Evolutionary conservation across 257 asterid genomes (phyloP), one percentile per base, ranked within the genome.

Genomic region (Voacanga thouarsii): DNA sequence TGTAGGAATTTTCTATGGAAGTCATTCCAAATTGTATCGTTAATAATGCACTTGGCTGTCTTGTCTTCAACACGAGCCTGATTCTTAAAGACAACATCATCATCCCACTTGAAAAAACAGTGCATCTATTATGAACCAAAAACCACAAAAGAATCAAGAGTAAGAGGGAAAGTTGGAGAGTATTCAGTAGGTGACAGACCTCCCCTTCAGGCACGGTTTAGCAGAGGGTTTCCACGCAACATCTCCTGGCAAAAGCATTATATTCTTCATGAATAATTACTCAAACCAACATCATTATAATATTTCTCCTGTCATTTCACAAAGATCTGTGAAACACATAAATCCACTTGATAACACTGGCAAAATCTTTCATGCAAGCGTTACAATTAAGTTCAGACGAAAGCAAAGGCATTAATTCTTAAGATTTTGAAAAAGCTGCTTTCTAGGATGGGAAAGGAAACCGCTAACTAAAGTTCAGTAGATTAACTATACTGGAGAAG

Each of bases 11-110:
- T 80, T 18, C 83, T n/a, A 26, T 90, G 99, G 68, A 93, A 95
- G 85, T 95, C 98, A 79, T 69, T 95, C 70, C 98, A 87, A 85
- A 95, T 93, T 60, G 99, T 95, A 86, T 95, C 98, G 50, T 93
- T 95, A 78, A 93, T 95, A 74, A 95, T 93, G 74, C 97, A 92
- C 87, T 93, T 95, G 1, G 92, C 78, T 0, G 82, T 76, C 85
- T 93, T 93, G n/a, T 83, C 80, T 85, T 92, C 98, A 16, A 97
- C 98, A 11, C 99, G 92, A 71, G 97, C 90, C 85, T 96, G 99
- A 82, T 96, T 96, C 92, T 93, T 93, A 89, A 96, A 96, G 71
- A 96, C 97, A 81, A 96, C 99, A 82, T 96, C 97, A 87, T 93
- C 99, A 73, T 95, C 98, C 99, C 98, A 95, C 89, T 96, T 94